Conservation (phyloP, 139 green algal species). For the Cymbomonas tetramitiformis region DNA sequence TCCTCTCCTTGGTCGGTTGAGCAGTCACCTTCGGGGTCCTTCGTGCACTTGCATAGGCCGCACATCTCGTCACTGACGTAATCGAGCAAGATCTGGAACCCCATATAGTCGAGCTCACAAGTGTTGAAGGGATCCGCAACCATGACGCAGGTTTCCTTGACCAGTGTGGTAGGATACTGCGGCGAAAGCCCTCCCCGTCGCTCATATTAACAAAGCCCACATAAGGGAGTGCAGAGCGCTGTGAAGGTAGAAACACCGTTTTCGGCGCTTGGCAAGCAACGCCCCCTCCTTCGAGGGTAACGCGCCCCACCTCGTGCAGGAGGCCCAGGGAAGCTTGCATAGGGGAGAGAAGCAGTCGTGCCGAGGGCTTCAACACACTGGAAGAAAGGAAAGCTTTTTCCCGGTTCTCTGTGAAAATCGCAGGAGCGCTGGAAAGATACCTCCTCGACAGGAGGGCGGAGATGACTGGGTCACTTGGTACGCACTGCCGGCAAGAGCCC, state of each 20-base stretch:
- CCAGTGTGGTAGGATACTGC: background rate
- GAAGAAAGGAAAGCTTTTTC: too few species aligned
- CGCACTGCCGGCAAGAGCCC: too few species aligned
- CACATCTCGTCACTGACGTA: background rate
- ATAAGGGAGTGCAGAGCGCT: background rate
- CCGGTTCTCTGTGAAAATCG: too few species aligned
- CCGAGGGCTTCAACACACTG: too few species aligned
- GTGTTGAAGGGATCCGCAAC: background rate
- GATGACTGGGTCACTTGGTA: too few species aligned
- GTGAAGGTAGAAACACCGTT: background rate
- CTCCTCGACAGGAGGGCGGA: too few species aligned
- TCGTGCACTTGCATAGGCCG: background rate
- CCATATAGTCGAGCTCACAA: background rate
- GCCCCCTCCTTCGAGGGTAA: background rate
- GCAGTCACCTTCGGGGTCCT: background rate
- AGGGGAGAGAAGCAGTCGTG: too few species aligned
- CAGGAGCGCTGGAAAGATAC: too few species aligned
- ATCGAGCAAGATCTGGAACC: slow-evolving; percentile 5
- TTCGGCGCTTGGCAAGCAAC: background rate
- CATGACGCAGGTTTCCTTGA: background rate
- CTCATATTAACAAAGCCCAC: background rate
- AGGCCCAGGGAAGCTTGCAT: too few species aligned
- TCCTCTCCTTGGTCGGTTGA: too few species aligned
- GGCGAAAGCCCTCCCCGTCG: background rate
- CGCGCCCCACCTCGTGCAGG: background rate